Evolutionary conservation across 805 yeast species (phyloP).

Genomic region (Dipodascopsis tothii): DNA sequence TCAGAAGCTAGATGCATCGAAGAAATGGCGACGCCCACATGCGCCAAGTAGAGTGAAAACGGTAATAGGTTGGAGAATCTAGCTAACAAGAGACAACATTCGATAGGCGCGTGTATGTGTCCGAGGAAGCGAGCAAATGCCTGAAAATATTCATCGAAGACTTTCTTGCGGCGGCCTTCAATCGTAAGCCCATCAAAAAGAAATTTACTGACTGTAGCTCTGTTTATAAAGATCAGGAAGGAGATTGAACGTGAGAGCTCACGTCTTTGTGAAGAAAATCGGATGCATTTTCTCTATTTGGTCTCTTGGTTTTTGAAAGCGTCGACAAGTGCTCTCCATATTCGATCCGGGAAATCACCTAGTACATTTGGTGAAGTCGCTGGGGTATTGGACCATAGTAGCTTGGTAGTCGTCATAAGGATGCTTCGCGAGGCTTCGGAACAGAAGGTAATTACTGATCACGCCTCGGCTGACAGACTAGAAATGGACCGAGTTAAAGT

Average conservation of each 20-base stretch:
- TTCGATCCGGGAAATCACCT: too few relatives aligned
- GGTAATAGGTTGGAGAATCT: conserved; percentile 26
- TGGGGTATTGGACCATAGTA: conserved; percentile 52
- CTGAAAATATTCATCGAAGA: conserved; percentile 45
- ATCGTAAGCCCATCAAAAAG: conserved; percentile 30
- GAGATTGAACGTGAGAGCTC: conserved; percentile 39
- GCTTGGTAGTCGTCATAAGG: conserved; percentile 47
- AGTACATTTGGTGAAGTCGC: conserved; percentile 32
- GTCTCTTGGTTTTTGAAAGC: conserved; percentile 74
- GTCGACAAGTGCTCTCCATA: too few relatives aligned
- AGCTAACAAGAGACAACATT: conserved; percentile 24
- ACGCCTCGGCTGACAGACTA: neutral
- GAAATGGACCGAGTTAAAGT: conserved; percentile 45
- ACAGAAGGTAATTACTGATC: conserved; percentile 32
- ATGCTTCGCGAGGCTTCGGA: conserved; percentile 35
- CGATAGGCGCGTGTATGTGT: too few relatives aligned
- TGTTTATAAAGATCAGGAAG: conserved; percentile 48
- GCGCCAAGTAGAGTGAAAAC: conserved; percentile 18
- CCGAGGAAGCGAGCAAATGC: conserved; percentile 27
- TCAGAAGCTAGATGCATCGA: conserved; percentile 56
- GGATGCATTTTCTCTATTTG: conserved; percentile 48
- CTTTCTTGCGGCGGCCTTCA: conserved; percentile 69
- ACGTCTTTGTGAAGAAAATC: conserved; percentile 26
- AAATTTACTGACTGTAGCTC: conserved; percentile 24
- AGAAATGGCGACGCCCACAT: conserved; percentile 50